phyloP scores from a whole-genome alignment of 1,284 basidiomycete species.

The Ganoderma multipileum region DNA sequence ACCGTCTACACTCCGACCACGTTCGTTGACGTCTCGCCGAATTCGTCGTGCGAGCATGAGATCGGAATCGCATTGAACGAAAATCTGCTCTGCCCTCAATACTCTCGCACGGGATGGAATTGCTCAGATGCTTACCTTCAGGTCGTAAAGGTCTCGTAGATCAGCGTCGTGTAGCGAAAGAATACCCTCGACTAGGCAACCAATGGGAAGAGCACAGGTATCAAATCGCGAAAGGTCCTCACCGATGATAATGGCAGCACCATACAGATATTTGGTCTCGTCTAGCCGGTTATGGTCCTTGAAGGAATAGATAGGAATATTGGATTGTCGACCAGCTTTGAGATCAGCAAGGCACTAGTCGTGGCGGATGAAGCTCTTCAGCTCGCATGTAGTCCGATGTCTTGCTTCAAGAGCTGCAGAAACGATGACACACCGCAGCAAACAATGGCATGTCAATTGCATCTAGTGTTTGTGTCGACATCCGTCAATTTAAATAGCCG shows the following conservation, averaged over 20 bases:
- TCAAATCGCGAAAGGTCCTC: neutral
- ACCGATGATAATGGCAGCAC: constrained; percentile 94
- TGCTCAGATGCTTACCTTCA: constrained; percentile 67
- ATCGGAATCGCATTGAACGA: constrained; percentile 92
- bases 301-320: constrained; percentile 96
- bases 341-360: constrained; percentile 83
- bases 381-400: neutral
- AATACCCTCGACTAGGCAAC: constrained; percentile 82
- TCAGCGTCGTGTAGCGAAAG: constrained; percentile 86
- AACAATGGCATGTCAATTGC: constrained; percentile 93
- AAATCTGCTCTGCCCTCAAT: constrained; percentile 56
- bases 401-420: neutral
- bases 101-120: neutral
- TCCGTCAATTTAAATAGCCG: too few species aligned
- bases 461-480: constrained; percentile 43
- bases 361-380: neutral
- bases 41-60: constrained; percentile 96
- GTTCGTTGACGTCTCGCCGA: constrained; percentile 86
- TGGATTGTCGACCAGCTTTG: constrained; percentile 82
- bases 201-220: neutral
- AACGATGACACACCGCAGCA: constrained; percentile 61
- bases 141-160: constrained; percentile 86
- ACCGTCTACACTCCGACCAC: constrained; percentile 86
- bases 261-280: constrained; percentile 93
- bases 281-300: constrained; percentile 86